A percentile compares a stretch with the other conserved stretches of the same genome.
phyloP scores from a whole-genome alignment of 192 early-diverging fungal genomes.

The Dissophora globulifera region DNA sequence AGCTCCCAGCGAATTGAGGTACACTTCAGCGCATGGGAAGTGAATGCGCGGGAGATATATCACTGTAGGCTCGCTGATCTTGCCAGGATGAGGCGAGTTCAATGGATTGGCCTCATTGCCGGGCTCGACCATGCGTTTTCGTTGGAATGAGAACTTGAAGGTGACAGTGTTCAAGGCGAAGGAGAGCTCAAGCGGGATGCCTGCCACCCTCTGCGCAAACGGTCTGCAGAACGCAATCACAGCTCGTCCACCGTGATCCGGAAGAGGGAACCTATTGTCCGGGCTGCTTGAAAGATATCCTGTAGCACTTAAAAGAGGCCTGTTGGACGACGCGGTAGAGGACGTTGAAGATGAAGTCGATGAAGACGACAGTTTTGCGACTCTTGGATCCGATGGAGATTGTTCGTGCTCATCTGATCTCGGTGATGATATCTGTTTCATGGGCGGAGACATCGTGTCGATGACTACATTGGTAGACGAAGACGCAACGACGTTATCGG shows the following conservation, averaged over 20 bases:
- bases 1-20: constrained; percentile 13
- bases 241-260: constrained; percentile 42
- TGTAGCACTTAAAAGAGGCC: no score
- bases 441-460: no score
- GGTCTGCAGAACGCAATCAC: constrained; percentile 47
- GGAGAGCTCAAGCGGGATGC: constrained; percentile 38
- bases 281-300: constrained; percentile 1
- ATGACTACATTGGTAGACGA: background rate
- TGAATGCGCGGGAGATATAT: constrained; percentile 60
- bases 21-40: constrained; percentile 53
- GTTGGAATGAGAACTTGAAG: constrained; percentile 49
- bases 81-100: constrained; percentile 22
- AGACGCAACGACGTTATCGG: background rate
- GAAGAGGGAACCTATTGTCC: background rate
- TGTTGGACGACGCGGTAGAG: no score
- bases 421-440: no score
- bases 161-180: constrained; percentile 45
- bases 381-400: background rate
- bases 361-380: constrained; percentile 6
- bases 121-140: background rate
- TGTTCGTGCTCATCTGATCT: background rate
- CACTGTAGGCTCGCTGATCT: constrained; percentile 49
- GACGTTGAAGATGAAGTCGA: constrained; percentile 18
- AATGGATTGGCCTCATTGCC: constrained; percentile 7
- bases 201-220: constrained; percentile 51